Evolutionary conservation across 164 flowering plant species (phyloP).

Genomic region (Magnolia changhungtana): DNA sequence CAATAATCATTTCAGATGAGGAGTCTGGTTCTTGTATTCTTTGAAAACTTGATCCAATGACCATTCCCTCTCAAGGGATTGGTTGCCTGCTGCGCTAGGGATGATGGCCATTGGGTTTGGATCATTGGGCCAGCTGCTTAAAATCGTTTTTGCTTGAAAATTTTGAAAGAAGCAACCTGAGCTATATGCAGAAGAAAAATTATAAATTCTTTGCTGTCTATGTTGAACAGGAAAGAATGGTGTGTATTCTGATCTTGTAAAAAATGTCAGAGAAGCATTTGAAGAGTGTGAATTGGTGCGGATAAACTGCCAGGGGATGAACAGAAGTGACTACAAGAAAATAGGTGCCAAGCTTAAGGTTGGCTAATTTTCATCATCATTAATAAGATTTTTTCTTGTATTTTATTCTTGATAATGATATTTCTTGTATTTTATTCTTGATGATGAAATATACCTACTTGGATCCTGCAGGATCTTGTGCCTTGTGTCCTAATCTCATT

Average conservation of each 20-base stretch:
- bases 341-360: constrained; percentile 94
- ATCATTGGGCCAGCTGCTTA: too few relatives aligned
- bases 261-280: constrained; percentile 79
- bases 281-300: constrained; percentile 88
- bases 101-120: not conserved
- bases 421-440: not conserved
- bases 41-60: not conserved
- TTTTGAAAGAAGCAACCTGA: not conserved
- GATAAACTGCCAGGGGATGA: constrained; percentile 79
- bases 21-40: not conserved
- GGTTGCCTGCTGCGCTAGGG: not conserved
- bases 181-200: not conserved
- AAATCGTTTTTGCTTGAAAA: not conserved
- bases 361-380: not conserved
- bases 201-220: not conserved
- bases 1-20: not conserved
- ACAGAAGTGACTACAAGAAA: constrained; percentile 68
- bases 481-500: constrained; percentile 86
- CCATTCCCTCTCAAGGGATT: not conserved
- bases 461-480: constrained; percentile 70
- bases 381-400: not conserved
- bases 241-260: constrained; percentile 58
- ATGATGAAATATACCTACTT: not conserved
- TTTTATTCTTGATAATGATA: not conserved
- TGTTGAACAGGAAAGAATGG: constrained; percentile 62